Evolutionary conservation across 1,139 yeast genomes (phyloP), one percentile per base, ranked within the genome.

Genomic region (Sugiyamaella xylanicola): DNA sequence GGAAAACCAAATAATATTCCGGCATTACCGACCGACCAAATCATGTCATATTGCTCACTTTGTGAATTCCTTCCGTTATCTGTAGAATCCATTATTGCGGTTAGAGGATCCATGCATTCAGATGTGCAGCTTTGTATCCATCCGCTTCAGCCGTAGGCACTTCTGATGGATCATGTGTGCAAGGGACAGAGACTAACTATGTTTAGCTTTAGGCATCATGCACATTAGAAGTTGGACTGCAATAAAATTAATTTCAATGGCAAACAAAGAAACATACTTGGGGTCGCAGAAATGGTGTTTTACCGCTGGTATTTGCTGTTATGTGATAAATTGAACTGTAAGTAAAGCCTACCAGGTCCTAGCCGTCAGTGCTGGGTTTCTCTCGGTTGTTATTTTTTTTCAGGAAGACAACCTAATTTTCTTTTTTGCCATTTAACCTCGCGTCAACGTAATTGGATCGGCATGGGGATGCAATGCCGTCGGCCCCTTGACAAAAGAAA

Each of bases 391-490:
- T n/a, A 8, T 11, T 15, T n/a, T 8, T 7, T 15, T 15, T 32
- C 9, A 25, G 5, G 29, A n/a, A 20, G 32, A 20, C 42, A 46
- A 46, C 50, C 21, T 37, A 36, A 46, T 46, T 46, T 46, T 46
- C 50, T 46, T 46, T 46, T 46, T 46, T 11, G 5, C 4, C 42
- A n/a, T 20, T n/a, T 41, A 21, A 16, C 50, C 36, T 29, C 36
- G 50, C 50, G 43, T 46, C 50, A 13, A 13, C 11, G 16, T 15
- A 2, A 4, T 2, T 5, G n/a, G 47, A 43, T 43, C 47, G 36
- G 37, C 47, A 19, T n/a, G 8, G 21, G 9, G 37, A 43, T 43
- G 21, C 29, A n/a, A 25, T 16, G 22, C 7, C 16, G 29, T 27
- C 27, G 13, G 9, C 15, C 47, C 36, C 21, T 22, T 19, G 21